phyloP scores from a whole-genome alignment of 768 basidiomycete genomes.

The Rhizopogon sp. region DNA sequence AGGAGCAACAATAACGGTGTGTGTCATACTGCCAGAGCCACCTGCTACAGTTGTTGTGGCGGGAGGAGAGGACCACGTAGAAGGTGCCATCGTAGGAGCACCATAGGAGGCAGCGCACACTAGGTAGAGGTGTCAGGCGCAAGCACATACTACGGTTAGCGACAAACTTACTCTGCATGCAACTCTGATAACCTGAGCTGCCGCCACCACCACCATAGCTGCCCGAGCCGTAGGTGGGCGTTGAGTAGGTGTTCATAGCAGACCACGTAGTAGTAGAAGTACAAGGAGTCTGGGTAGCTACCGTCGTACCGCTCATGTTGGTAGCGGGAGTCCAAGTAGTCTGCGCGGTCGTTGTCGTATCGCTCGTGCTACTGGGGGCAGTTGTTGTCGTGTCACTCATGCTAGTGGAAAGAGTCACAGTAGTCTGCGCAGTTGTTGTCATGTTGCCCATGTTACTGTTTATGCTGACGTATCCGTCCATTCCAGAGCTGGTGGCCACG shows the following conservation, averaged over 20 bases:
- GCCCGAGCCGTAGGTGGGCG: conserved; percentile 61
- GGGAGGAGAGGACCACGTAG: conserved; percentile 14
- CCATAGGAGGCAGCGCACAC: conserved; percentile 68
- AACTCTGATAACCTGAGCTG: conserved; percentile 48
- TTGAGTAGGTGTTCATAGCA: conserved; percentile 27
- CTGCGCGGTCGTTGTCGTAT: conserved; percentile 1
- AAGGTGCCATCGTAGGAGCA: conserved; percentile 23
- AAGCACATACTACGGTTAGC: not conserved
- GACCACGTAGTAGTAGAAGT: conserved; percentile 9
- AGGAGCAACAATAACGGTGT: conserved; percentile 77
- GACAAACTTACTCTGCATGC: conserved; percentile 57
- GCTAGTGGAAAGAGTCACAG: not conserved
- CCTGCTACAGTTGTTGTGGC: conserved; percentile 22
- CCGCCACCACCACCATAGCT: conserved; percentile 49
- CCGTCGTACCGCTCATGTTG: not conserved
- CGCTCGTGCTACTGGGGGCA: not conserved
- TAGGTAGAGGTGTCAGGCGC: conserved; percentile 16
- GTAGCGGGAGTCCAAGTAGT: too few relatives aligned
- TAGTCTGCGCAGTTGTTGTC: not conserved
- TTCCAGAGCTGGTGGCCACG: not conserved
- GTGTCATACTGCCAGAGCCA: conserved; percentile 51
- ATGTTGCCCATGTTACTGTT: not conserved
- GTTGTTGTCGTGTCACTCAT: not conserved
- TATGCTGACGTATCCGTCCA: not conserved
- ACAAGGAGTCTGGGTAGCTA: not conserved